Conservation (phyloP, 345 rosid genomes). For the Combretum micranthum region DNA sequence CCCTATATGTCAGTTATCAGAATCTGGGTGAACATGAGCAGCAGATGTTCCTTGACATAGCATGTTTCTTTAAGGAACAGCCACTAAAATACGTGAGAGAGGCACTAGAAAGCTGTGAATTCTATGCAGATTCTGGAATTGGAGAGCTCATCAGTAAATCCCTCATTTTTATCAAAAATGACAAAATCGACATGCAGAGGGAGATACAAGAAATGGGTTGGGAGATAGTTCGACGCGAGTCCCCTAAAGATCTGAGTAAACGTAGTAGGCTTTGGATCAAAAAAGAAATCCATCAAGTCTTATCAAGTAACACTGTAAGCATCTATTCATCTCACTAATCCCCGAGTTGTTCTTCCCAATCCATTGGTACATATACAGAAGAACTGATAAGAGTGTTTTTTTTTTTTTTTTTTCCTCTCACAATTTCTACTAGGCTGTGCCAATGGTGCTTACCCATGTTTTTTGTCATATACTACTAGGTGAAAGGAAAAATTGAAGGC, state of each 20-base stretch:
- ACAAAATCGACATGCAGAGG: constrained; percentile 20
- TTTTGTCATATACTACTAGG: background rate
- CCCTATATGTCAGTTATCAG: background rate
- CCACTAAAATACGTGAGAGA: background rate
- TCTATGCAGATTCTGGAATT: too few species aligned
- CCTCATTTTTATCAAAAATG: constrained; percentile 7
- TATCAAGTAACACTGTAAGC: constrained; percentile 2
- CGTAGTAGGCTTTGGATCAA: constrained; percentile 8
- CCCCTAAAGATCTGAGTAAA: constrained; percentile 13
- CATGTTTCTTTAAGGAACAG: constrained; percentile 4
- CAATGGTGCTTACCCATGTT: too few species aligned
- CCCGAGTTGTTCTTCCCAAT: too few species aligned
- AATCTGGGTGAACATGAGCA: background rate
- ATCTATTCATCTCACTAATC: too few species aligned
- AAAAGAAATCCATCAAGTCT: background rate
- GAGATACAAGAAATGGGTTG: constrained; percentile 22
- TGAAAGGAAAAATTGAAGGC: background rate
- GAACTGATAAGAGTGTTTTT: too few species aligned
- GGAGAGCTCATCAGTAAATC: constrained; percentile 5
- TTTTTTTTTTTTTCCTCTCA: background rate
- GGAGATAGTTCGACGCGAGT: constrained; percentile 18
- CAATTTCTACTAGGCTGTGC: too few species aligned
- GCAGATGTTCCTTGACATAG: constrained; percentile 2
- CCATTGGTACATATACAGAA: too few species aligned
- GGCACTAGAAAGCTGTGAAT: background rate